phyloP scores from a whole-genome alignment of 495 filamentous ascomycete genomes.

The Neurospora intermedia region DNA sequence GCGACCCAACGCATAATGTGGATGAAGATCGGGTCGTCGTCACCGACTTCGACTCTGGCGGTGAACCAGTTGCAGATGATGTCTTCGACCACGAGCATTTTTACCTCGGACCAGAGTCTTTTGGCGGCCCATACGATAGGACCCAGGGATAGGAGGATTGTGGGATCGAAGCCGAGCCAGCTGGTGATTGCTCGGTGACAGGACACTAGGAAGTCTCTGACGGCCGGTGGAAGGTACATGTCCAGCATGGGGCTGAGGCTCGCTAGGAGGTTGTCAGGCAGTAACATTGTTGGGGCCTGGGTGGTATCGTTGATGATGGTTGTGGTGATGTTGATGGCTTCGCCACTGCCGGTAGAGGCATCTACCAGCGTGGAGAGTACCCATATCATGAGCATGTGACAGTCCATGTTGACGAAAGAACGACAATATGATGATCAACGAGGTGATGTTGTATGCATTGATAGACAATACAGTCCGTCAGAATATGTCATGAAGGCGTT shows the following conservation, averaged over 20 bases:
- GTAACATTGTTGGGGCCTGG: conserved; percentile 2
- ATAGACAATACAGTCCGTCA: background rate
- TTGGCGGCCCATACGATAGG: conserved; percentile 30
- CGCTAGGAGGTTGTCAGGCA: conserved; percentile 16
- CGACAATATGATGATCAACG: background rate
- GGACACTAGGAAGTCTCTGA: conserved; percentile 11
- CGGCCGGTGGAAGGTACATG: conserved; percentile 5
- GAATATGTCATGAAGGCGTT: background rate
- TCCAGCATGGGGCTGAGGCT: conserved; percentile 19
- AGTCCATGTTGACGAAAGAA: background rate
- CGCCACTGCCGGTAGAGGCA: background rate
- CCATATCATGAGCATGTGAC: background rate
- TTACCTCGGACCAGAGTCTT: conserved; percentile 23
- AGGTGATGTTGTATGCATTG: background rate
- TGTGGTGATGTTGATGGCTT: conserved; percentile 15
- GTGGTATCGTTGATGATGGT: conserved; percentile 10
- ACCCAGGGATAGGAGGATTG: conserved; percentile 22
- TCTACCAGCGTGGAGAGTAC: background rate
- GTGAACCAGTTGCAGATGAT: conserved; percentile 37
- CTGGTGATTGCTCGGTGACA: conserved; percentile 18
- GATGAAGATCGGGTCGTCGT: conserved; percentile 48
- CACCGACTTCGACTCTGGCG: conserved; percentile 44
- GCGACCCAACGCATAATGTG: conserved; percentile 53
- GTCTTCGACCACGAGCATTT: conserved; percentile 7
- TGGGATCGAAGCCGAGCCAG: conserved; percentile 29